Evolutionary conservation across 768 basidiomycete species (phyloP).

Genomic region (Amanita pseudoporphyria): DNA sequence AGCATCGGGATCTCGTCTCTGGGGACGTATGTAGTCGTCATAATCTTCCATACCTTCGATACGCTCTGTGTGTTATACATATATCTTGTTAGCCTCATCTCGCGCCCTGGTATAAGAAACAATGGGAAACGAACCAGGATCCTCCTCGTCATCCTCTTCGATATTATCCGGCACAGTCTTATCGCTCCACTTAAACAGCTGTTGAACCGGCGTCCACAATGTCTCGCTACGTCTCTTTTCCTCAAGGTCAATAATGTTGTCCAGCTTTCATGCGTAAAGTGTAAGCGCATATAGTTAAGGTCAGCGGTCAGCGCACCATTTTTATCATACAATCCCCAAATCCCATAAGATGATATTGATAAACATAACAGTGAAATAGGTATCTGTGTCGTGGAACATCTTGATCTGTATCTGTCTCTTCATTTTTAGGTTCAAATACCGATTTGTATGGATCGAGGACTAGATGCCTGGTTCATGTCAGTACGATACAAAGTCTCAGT

Average conservation of each 20-base stretch:
- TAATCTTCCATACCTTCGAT: too few species aligned
- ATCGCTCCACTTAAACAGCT: constrained; percentile 26
- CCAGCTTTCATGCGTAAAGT: constrained; percentile 35
- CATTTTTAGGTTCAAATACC: constrained; percentile 28
- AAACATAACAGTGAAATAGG: constrained; percentile 67
- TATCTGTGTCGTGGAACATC: constrained; percentile 55
- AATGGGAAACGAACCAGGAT: constrained; percentile 36
- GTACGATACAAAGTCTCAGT: neutral
- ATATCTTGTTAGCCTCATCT: neutral
- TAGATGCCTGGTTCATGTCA: constrained; percentile 22
- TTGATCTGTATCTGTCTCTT: constrained; percentile 15
- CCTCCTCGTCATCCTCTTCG: too few species aligned
- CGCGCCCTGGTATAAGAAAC: neutral
- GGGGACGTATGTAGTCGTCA: too few species aligned
- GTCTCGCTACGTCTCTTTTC: constrained; percentile 21
- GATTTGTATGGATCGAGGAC: constrained; percentile 55
- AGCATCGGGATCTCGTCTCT: too few species aligned
- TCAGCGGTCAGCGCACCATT: constrained; percentile 24
- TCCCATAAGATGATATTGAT: constrained; percentile 47
- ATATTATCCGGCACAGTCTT: constrained; percentile 36
- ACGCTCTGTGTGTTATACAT: constrained; percentile 45
- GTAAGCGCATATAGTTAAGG: neutral
- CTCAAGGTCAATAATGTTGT: constrained; percentile 49
- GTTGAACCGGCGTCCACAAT: constrained; percentile 49
- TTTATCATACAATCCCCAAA: constrained; percentile 26